Base-by-base conservation (phyloP, 805 yeast species). In the Kodamaea laetipori region DNA sequence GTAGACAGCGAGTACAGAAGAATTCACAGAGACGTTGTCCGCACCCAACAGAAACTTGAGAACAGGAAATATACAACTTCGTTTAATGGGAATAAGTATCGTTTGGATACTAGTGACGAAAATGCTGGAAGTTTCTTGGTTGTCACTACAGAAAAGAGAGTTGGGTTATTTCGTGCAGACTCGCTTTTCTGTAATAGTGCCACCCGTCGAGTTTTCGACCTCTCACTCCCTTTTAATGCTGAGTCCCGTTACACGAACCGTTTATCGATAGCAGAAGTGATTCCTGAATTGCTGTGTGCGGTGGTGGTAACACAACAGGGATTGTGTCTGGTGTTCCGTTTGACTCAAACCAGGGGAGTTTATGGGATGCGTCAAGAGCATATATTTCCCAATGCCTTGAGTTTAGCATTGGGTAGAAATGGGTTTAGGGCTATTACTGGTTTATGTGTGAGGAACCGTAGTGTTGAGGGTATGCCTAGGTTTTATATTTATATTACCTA, bases 141-240 rank as follows among this genome's bases (percentile, higher is more conserved):
- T 6, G 67, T 71, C 1, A 71, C 84, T 0, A 76, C 84, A 0
- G 66, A 70, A 4, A 51, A 62, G 19, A 62, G 65, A 33, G 48
- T 75, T 10, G 81, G 76, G 0, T 54, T 81, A 18, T 73, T 77
- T 49, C 61, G 73, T 18, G 64, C 65, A 0, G 73, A 74, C 39
- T 64, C 69, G 8, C 60, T 80, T 16, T 65, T 74, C 26, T 77
- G 82, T 53, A 73, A 68, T 49, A 69, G 78, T 4, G 68, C 78
- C 1, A 71, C 79, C 1, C 58, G 67, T 3, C 56, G 66, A 16
- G 54, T 77, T 1, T 78, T 76, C 51, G 65, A 66, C 12, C 54
- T 69, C 48, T 53, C 55, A 1, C 52, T 63, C 16, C 71, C 76
- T 6, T 54, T 55, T 18, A 61, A 60, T 41, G 74, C 69, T 10